These are phyloP conservation scores for Fonsecaea nubica DNA, from an alignment of 2,329 filamentous ascomycete genomes.

Conservation along the genomic window DNA sequence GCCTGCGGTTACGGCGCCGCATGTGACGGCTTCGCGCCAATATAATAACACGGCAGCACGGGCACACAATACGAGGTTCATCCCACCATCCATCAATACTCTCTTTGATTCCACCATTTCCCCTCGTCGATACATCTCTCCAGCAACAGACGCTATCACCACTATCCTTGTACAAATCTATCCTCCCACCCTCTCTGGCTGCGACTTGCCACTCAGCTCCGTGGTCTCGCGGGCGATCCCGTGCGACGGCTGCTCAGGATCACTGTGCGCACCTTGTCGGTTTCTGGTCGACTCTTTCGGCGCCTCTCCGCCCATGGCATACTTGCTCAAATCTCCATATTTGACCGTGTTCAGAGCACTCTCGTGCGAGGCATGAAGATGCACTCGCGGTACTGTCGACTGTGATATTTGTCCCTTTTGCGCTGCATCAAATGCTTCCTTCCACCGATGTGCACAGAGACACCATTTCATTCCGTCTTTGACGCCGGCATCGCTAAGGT, in stretches of 20 bases:
- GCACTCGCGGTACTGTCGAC: conserved; percentile 41
- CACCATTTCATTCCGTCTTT: conserved; percentile 68
- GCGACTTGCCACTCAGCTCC: conserved; percentile 25
- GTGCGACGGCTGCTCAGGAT: conserved; percentile 21
- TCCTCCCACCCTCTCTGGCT: conserved; percentile 27
- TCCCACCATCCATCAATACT: not conserved
- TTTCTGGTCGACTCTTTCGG: conserved; percentile 16
- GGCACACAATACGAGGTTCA: not conserved
- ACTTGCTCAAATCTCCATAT: conserved; percentile 46
- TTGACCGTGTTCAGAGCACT: conserved; percentile 44
- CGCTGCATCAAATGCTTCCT: conserved; percentile 64
- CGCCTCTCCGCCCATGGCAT: conserved; percentile 41
- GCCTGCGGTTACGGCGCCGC: conserved; percentile 16
- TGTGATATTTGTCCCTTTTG: conserved; percentile 48
- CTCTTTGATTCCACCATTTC: not conserved
- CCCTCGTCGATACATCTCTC: not conserved
- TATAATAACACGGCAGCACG: not conserved
- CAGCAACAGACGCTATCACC: not conserved
- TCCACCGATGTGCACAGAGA: conserved; percentile 65
- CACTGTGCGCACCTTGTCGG: conserved; percentile 20
- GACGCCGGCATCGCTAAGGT: conserved; percentile 62
- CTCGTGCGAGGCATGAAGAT: conserved; percentile 48
- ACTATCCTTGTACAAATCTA: not conserved
- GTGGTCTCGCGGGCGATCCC: conserved; percentile 22
- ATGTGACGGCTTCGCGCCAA: conserved; percentile 5